Base-by-base conservation (phyloP, 1,139 yeast species). In the Geotrichum citri-aurantii region DNA sequence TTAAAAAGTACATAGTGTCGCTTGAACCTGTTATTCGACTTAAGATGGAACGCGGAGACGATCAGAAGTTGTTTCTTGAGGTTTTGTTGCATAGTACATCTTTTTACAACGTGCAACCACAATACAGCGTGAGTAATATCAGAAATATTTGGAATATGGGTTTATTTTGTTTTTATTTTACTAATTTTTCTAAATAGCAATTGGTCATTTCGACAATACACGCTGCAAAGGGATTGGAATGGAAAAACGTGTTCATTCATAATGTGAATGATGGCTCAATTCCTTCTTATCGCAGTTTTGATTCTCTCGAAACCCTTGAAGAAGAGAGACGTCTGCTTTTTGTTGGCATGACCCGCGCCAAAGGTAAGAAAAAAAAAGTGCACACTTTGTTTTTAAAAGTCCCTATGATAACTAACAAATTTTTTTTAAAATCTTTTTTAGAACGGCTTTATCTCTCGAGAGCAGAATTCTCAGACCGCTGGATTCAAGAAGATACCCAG, bases 141-240 rank as follows among this genome's bases (percentile, higher is more conserved):
- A 17, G 17, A 17, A 33, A 10, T 12, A 24, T 27, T 29, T 49
- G 42, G 10, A 31, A 31, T 3, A 31, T 11, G 5, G 17, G n/a
- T 5, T 14, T 12, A 7, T 31, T 31, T 17, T n/a, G 17, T 26
- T 26, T 24, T 19, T 14, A 10, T 50, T 24, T 26, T 29, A 37
- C 49, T 40, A 37, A 48, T 49, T 19, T 11, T 50, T 12, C 19
- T 4, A 37, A 14, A 40, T 33, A 57, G 57, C 55, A 59, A 50
- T 27, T 60, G 26, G 59, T 55, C 0, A 70, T 82, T 1, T 85
- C 92, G 0, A 93, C 98, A 0, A 86, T 93, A 14, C 99, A 93
- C 71, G 90, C 92, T 0, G 84, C 98, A 1, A 93, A 93, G 69
- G 98, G 98, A 0, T 76, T 91, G 4, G 98, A 93, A 71, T 93